phyloP scores from a whole-genome alignment of 352 stramenopile species.

The Phytophthora europaea region DNA sequence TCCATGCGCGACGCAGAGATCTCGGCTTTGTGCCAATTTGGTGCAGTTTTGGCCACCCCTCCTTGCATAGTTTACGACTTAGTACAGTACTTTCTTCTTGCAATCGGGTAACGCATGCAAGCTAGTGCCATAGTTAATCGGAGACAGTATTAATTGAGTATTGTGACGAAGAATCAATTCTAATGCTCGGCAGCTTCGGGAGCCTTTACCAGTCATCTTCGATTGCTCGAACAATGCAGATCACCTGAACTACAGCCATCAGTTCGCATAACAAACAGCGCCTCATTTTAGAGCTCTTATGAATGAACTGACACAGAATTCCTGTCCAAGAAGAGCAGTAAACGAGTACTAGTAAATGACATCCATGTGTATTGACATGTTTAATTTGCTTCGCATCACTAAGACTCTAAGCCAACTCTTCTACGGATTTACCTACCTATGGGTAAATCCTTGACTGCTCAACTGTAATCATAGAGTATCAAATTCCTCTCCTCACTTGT shows the following conservation, averaged over 20 bases:
- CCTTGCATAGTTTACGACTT: constrained; percentile 75
- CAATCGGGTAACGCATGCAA: constrained; percentile 48
- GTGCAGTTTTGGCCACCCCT: constrained; percentile 62
- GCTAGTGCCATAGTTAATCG: background rate
- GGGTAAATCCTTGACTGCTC: constrained; percentile 5
- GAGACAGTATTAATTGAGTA: background rate
- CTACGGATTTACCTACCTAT: constrained; percentile 8
- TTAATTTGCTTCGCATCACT: background rate
- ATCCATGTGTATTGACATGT: background rate
- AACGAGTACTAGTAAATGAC: background rate
- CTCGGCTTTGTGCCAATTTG: constrained; percentile 73
- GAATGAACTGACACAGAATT: background rate
- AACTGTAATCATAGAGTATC: background rate
- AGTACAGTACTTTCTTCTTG: constrained; percentile 78
- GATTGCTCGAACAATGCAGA: background rate
- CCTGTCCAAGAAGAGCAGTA: no score
- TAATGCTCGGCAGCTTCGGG: background rate
- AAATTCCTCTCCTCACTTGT: background rate
- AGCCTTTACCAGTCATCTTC: background rate
- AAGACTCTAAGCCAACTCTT: background rate
- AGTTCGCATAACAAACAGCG: no score
- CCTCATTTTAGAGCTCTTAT: background rate
- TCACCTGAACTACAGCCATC: no score
- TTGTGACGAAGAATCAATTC: background rate
- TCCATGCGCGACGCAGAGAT: constrained; percentile 75